Evolutionary conservation across 2,329 filamentous ascomycete species (phyloP), one percentile per base, ranked within the genome.

Genomic region (Colletotrichum plurivorum): DNA sequence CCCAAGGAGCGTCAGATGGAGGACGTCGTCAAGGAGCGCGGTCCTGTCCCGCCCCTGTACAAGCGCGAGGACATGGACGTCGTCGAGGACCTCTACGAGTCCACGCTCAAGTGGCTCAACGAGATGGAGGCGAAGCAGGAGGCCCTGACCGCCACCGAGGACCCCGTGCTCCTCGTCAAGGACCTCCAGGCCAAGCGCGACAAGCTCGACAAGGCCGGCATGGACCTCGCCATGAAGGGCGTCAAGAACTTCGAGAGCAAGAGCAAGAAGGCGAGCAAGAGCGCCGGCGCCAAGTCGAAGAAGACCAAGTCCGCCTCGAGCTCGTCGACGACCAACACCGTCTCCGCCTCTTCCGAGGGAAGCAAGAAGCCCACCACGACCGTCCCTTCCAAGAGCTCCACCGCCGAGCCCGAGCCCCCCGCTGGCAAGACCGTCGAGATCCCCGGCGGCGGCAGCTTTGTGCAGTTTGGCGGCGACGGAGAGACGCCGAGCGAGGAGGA

Each of bases 81-180:
- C 55, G 84, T 96, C 25, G 87, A 90, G 59, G 85, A 88, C 12
- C 82, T 90, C 18, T 88, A 91, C 75, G 87, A 89, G 31, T 86
- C 88, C 15, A 89, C 91, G 18, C 82, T 86, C 16, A 84, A 87
- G 20, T 99, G 95, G 95, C 85, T 99, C 20, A 87, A 90, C 39
- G 88, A 92, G 72, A 92, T 93, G 77, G 81, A 93, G 55, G 83
- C 86, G 2, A 87, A 88, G 73, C 95, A 98, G 80, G 88, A 90
- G 36, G 90, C 89, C 73, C 88, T 97, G 3, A 83, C 86, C 16
- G 81, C 85, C 2, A 90, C 90, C 2, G 93, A 94, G 10, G 90
- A 98, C 73, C 93, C 94, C 0, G 90, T 91, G 7, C 84, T 97
- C 9, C 86, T 92, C 0, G 83, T 90, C 72, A 90, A 91, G 76